These are phyloP conservation scores for Cnidoscolus chayamansa DNA, from an alignment of 441 rosid species.

Conservation along the genomic window DNA sequence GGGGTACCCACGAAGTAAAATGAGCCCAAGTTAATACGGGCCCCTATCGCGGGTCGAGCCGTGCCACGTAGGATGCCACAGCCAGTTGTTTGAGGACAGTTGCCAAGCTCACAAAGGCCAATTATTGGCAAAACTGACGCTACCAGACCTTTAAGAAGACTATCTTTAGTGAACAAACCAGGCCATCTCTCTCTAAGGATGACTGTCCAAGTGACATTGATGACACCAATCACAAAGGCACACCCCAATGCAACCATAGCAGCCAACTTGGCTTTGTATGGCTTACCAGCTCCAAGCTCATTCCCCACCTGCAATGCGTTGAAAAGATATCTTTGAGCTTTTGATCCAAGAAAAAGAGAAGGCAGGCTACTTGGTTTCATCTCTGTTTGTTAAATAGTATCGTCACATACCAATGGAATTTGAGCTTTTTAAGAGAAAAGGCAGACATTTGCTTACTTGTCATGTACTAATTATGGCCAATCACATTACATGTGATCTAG, in stretches of 20 bases:
- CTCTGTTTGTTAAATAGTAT: conserved; percentile 25
- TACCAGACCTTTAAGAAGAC: conserved; percentile 56
- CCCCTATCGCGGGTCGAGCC: conserved; percentile 74
- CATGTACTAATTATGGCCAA: conserved; percentile 31
- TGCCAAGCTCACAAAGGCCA: conserved; percentile 88
- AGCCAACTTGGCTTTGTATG: conserved; percentile 76
- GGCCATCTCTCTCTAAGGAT: conserved; percentile 72
- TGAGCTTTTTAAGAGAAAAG: conserved; percentile 27
- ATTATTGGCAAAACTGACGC: conserved; percentile 80
- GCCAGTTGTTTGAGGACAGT: conserved; percentile 95
- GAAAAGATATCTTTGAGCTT: neutral
- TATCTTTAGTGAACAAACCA: conserved; percentile 60
- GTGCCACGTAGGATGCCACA: conserved; percentile 90
- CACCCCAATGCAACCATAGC: conserved; percentile 84
- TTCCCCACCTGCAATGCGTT: conserved; percentile 65
- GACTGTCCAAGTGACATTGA: conserved; percentile 80
- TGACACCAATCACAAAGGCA: conserved; percentile 67
- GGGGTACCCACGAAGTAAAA: conserved; percentile 95
- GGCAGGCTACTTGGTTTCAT: conserved; percentile 6
- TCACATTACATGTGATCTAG: conserved; percentile 30
- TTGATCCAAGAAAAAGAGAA: neutral
- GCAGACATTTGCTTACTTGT: conserved; percentile 28
- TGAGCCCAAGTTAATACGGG: conserved; percentile 71
- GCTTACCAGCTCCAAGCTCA: conserved; percentile 92
- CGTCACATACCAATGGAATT: conserved; percentile 25